Conservation (phyloP, 1,284 basidiomycete species). For the Blastosporella zonata region DNA sequence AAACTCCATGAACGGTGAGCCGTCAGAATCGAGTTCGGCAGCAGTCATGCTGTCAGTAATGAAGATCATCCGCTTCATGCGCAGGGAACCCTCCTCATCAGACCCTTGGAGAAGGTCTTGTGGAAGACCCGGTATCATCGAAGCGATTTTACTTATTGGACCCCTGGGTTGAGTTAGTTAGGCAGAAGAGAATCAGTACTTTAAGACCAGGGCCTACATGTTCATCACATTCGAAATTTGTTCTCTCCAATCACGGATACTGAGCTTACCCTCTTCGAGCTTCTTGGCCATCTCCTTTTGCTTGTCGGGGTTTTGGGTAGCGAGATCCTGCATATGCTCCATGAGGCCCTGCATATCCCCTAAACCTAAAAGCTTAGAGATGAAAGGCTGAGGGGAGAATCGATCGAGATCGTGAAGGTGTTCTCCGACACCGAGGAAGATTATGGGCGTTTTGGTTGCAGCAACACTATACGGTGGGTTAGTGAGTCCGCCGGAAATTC, state of each 20-base stretch:
- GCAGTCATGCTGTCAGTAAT: slow-evolving; percentile 98
- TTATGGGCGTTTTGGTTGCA: slow-evolving; percentile 97
- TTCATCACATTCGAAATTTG: slow-evolving; percentile 98
- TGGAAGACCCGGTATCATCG: slow-evolving; percentile 97
- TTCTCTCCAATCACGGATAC: slow-evolving; percentile 96
- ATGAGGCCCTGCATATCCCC: slow-evolving; percentile 96
- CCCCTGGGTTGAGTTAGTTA: slow-evolving; percentile 58
- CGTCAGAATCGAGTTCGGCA: slow-evolving; percentile 94
- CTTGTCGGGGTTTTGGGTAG: slow-evolving; percentile 89
- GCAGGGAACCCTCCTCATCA: slow-evolving; percentile 86
- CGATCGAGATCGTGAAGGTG: slow-evolving; percentile 95
- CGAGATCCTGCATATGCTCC: slow-evolving; percentile 97
- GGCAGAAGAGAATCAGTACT: neutral
- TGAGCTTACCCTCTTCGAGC: slow-evolving; percentile 94
- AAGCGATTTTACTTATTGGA: slow-evolving; percentile 95
- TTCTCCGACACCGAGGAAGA: slow-evolving; percentile 97
- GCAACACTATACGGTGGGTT: slow-evolving; percentile 70
- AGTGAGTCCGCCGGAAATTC: slow-evolving; percentile 8
- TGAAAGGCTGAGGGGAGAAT: slow-evolving; percentile 96
- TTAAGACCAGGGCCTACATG: slow-evolving; percentile 62
- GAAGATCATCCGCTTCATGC: slow-evolving; percentile 98
- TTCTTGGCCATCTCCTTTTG: slow-evolving; percentile 99
- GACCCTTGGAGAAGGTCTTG: slow-evolving; percentile 87
- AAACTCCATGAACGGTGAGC: slow-evolving; percentile 79
- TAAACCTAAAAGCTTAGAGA: slow-evolving; percentile 93